Evolutionary conservation across 2,329 filamentous ascomycete species (phyloP), one percentile per base, ranked within the genome.

Genomic region (Fusarium paranaense): DNA sequence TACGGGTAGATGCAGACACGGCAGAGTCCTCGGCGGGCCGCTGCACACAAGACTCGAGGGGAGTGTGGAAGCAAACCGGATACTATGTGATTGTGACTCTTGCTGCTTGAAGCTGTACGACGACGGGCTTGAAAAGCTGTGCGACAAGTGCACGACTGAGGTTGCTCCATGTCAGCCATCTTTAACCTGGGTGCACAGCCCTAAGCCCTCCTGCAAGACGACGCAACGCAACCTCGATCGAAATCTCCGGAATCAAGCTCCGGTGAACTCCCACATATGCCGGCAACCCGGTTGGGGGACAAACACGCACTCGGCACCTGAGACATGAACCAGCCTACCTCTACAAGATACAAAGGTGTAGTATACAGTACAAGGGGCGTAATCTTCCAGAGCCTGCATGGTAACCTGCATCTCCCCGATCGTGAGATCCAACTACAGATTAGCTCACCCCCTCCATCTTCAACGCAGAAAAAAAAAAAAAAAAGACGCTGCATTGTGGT

Each of bases 1-100:
- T 59, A 62, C 59, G 65, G 61, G 40, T 47, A 66, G 58, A 47
- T 74, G 64, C 71, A 72, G 62, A 37, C 27, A 47, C 38, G 56
- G 47, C 40, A n/a, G 22, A 66, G 33, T 8, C n/a, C 22, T 30
- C 47, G 11, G 4, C 14, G 18, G 5, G 8, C 18, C 8, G 22
- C 42, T 27, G 22, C 25, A 30, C 42, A n/a, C 42, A n/a, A n/a
- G 47, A n/a, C 54, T 37, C n/a, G 32, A 57, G 54, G 16, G 20
- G 37, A 42, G n/a, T 42, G 20, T 22, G 10, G 13, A 42, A 10
- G 16, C 22, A 18, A 27, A 50, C 22, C 27, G 42, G 13, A 45
- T 54, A 32, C 50, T 54, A 30, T 54, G 20, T 25, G 25, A 42
- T 20, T 32, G 22, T 50, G 45, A 27, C 5, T 16, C 11, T 47